A percentile compares a stretch with the other conserved stretches of the same genome.
These are phyloP conservation scores for Mucor circinelloides DNA, from an alignment of 371 early-diverging fungal genomes.

Conservation along the genomic window DNA sequence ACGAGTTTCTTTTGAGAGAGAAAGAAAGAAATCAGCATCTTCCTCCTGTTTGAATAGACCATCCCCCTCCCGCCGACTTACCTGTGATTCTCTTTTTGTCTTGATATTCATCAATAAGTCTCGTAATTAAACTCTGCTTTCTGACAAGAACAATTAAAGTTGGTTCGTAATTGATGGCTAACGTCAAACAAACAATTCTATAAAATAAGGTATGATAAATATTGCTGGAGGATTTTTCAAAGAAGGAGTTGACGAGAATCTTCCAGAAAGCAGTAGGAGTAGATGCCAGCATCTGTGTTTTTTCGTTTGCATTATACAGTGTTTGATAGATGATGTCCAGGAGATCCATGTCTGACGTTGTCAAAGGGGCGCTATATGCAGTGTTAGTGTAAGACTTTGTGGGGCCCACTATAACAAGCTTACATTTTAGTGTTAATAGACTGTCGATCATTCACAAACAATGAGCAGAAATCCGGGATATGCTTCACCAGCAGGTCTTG, in stretches of 20 bases:
- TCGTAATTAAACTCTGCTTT: slow-evolving; percentile 31
- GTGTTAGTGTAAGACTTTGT: background rate
- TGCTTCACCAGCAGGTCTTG: slow-evolving; percentile 33
- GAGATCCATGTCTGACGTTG: slow-evolving; percentile 36
- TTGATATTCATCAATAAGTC: slow-evolving; percentile 41
- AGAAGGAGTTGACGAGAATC: slow-evolving; percentile 41
- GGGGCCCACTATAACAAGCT: background rate
- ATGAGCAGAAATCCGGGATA: slow-evolving; percentile 26
- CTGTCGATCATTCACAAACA: slow-evolving; percentile 32
- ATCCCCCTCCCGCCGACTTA: too few relatives aligned
- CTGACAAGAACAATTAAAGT: slow-evolving; percentile 26
- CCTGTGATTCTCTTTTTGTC: slow-evolving; percentile 28
- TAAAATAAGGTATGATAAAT: slow-evolving; percentile 49
- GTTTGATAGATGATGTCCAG: slow-evolving; percentile 39
- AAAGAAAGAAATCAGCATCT: background rate
- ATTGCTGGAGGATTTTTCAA: slow-evolving; percentile 44
- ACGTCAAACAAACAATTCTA: slow-evolving; percentile 32
- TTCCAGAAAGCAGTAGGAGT: slow-evolving; percentile 44
- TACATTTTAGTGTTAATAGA: slow-evolving; percentile 27
- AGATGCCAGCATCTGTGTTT: slow-evolving; percentile 30
- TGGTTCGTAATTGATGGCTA: slow-evolving; percentile 32
- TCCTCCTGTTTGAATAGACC: background rate
- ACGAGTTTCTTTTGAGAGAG: slow-evolving; percentile 23
- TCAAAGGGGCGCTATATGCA: slow-evolving; percentile 28
- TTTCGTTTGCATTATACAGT: slow-evolving; percentile 31